Base-by-base conservation (phyloP, 2,329 filamentous ascomycete genomes). In the Macrophomina pseudophaseolina region DNA sequence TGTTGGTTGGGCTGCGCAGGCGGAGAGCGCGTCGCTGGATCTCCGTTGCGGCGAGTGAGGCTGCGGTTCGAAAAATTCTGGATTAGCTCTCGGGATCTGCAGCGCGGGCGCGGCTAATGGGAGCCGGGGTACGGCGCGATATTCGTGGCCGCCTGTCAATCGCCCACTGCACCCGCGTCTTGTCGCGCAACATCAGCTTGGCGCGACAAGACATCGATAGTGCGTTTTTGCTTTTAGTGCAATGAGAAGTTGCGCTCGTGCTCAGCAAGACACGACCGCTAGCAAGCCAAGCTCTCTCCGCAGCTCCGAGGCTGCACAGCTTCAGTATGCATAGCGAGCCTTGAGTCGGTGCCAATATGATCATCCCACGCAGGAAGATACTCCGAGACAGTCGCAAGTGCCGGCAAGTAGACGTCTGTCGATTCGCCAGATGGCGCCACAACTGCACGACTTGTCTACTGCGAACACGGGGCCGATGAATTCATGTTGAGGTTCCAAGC, bases 21-120 rank as follows among this genome's bases (percentile, higher is more conserved):
- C 63, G 30, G 35, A 56, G 52, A 46, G 40, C 53, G 40, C 42
- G 63, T 30, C 42, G 63, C 18, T 48, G 63, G 42, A 65, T 38
- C 54, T 59, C 38, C 54, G 54, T 59, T 5, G 52, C 52, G 32
- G 33, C 42, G 59, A 40, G 42, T 14, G 52, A 18, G 16, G 63
- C 40, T 65, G 63, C 40, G 42, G 63, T 35, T 65, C 40, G 63
- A 65, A 66, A 66, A 66, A 59, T 59, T 66, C 64, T 52, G n/a
- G 64, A 66, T 59, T 48, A 42, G 46, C 63, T 38, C 48, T 18
- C 52, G 52, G 52, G 63, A 65, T 65, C 63, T 65, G 53, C 63
- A 65, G 33, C 30, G n/a, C 51, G 54, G 18, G 23, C 28, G 53
- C 58, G 32, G 58, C 58, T 62, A 62, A 23, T 23, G 23, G 23